Evolutionary conservation across 768 basidiomycete genomes (phyloP).

Genomic region (Gymnopilus junonius): DNA sequence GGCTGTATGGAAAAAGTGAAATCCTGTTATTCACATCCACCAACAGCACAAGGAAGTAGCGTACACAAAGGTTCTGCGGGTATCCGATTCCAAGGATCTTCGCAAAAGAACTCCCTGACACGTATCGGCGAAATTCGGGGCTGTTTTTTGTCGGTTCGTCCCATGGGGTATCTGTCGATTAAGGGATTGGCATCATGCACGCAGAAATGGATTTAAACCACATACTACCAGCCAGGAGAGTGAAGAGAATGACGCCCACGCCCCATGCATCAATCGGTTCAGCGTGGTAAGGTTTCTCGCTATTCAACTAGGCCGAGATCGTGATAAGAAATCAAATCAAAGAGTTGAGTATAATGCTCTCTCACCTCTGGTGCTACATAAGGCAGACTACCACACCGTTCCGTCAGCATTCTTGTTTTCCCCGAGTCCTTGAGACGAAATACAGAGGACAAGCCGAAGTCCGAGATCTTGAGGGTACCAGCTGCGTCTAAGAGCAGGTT

Average conservation of each 20-base stretch:
- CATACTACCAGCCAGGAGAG: slow-evolving; percentile 88
- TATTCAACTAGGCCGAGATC: slow-evolving; percentile 57
- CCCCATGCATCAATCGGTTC: slow-evolving; percentile 98
- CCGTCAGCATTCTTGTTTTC: slow-evolving; percentile 73
- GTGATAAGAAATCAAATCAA: background rate
- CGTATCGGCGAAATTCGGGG: slow-evolving; percentile 79
- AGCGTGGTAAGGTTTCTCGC: slow-evolving; percentile 73
- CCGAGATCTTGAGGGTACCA: slow-evolving; percentile 90
- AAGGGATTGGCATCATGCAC: background rate
- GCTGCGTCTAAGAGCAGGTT: slow-evolving; percentile 86
- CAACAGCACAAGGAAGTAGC: slow-evolving; percentile 28
- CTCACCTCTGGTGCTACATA: slow-evolving; percentile 94
- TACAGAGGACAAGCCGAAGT: slow-evolving; percentile 93
- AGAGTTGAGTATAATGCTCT: background rate
- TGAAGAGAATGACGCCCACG: slow-evolving; percentile 91
- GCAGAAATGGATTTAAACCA: slow-evolving; percentile 15
- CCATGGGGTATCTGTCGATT: slow-evolving; percentile 88
- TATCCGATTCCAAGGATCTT: slow-evolving; percentile 82
- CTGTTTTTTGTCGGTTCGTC: slow-evolving; percentile 86
- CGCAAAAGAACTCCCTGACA: slow-evolving; percentile 69
- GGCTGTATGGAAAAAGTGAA: slow-evolving; percentile 43
- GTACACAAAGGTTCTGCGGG: slow-evolving; percentile 61
- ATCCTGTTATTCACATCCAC: background rate
- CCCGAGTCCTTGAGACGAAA: slow-evolving; percentile 85
- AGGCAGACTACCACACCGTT: slow-evolving; percentile 89